Conservation (phyloP, 225 moss, liverwort and hornwort genomes). For the Marchantia paleacea region DNA sequence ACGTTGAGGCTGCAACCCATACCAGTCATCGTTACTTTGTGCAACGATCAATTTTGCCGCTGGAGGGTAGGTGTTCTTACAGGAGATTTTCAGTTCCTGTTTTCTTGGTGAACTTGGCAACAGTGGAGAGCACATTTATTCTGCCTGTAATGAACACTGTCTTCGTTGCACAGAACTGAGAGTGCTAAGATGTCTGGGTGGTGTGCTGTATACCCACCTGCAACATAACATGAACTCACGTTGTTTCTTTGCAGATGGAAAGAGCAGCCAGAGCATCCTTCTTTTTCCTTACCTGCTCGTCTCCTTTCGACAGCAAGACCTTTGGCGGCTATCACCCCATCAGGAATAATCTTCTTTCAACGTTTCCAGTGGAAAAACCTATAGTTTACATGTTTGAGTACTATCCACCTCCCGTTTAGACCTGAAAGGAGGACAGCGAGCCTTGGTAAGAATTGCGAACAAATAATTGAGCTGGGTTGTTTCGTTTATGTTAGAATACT, state of each 20-base stretch:
- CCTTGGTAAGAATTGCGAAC: too few species aligned
- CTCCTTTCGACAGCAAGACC: slow-evolving; percentile 46
- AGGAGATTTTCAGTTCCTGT: too few species aligned
- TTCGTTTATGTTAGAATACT: too few species aligned
- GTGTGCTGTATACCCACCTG: too few species aligned
- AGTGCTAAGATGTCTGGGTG: too few species aligned
- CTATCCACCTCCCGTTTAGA: slow-evolving; percentile 1
- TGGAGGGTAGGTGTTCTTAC: slow-evolving; percentile 50
- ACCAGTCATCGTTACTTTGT: slow-evolving; percentile 53
- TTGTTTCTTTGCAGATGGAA: slow-evolving; percentile 43
- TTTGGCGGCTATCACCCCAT: slow-evolving; percentile 54
- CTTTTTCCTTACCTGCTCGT: slow-evolving; percentile 49
- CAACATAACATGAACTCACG: background rate
- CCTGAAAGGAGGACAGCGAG: too few species aligned
- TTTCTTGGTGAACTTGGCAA: too few species aligned
- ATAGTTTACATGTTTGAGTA: slow-evolving; percentile 37
- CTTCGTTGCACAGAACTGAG: too few species aligned
- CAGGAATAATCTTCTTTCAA: slow-evolving; percentile 41
- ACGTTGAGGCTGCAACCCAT: slow-evolving; percentile 17
- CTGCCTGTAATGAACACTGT: too few species aligned
- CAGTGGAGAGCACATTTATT: background rate
- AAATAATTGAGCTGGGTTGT: too few species aligned
- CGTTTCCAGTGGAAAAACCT: slow-evolving; percentile 32
- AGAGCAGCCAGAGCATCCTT: slow-evolving; percentile 54
- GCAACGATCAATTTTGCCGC: slow-evolving; percentile 62